These are phyloP conservation scores for Yamadazyma philogaea DNA, from an alignment of 805 yeast species.

Conservation along the genomic window DNA sequence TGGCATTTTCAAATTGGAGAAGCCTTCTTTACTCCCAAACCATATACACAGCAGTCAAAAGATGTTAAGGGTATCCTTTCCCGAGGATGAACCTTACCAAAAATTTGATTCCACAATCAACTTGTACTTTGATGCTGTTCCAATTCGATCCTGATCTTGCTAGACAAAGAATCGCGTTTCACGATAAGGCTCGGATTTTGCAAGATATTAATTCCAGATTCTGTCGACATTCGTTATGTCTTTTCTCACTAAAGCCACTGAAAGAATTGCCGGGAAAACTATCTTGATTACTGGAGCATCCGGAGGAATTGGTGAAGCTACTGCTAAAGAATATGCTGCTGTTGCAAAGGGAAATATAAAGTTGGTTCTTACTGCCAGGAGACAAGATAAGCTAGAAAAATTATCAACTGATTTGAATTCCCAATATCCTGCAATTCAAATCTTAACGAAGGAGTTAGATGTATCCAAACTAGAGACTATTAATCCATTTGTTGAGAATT, in stretches of 20 bases:
- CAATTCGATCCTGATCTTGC: too few species aligned
- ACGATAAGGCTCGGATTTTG: neutral
- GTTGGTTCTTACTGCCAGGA: conserved; percentile 75
- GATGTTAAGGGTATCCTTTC: too few species aligned
- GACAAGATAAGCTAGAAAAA: conserved; percentile 56
- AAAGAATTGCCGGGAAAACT: conserved; percentile 74
- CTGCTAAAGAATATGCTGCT: conserved; percentile 81
- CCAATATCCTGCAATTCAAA: conserved; percentile 47
- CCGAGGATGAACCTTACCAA: too few species aligned
- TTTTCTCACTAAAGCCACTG: conserved; percentile 70
- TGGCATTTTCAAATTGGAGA: too few species aligned
- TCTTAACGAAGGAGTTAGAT: conserved; percentile 58
- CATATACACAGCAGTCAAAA: too few species aligned
- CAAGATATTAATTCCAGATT: neutral
- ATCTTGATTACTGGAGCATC: conserved; percentile 94
- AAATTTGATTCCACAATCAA: too few species aligned
- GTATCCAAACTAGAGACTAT: conserved; percentile 40
- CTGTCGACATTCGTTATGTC: conserved; percentile 44
- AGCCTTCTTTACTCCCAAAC: too few species aligned
- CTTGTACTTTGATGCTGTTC: too few species aligned
- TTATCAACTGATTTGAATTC: conserved; percentile 45
- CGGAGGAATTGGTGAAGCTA: conserved; percentile 91
- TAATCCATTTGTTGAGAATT: conserved; percentile 45
- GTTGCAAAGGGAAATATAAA: conserved; percentile 70
- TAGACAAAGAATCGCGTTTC: neutral